Base-by-base conservation (phyloP, 768 basidiomycete genomes). In the Scleroderma citrinum region DNA sequence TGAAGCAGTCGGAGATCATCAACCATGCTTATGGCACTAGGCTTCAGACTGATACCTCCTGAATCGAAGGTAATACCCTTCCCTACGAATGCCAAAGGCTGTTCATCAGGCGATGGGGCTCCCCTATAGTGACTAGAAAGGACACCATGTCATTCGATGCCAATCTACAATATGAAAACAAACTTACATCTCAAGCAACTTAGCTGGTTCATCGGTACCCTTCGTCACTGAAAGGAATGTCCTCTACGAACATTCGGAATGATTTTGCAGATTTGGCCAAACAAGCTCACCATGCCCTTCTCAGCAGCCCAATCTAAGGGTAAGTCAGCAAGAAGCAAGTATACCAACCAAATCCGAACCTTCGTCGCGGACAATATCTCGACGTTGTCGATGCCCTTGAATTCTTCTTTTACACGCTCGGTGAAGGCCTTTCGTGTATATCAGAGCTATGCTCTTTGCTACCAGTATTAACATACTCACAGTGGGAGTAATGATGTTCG, bases 11-110 rank as follows among this genome's bases (percentile, higher is more conserved):
- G 3, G n/a, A 16, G 3, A 29, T 19, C 2, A 20, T 38, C 5
- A 17, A 44, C 17, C 37, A 8, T 6, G 73, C 79, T 58, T 52
- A 83, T 87, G 30, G 75, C 74, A 30, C 75, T 61, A n/a, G 87
- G 81, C 68, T 93, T 93, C 65, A 94, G 69, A 51, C 84, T 86
- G 65, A 92, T 92, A 56, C 89, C 89, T 73, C 90, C 90, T 3
- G 82, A 81, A 65, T 94, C 90, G 54, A 93, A 94, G 16, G 90
- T 92, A 61, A 93, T 83, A 52, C 91, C 91, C 63, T 93, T 92
- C 30, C 91, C 91, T 31, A 93, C 87, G 51, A 90, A 74, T 3
- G 81, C 84, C 13, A 89, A 71, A 3, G 88, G 89, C 46, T 72
- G 72, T 0, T 71, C 81, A 44, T 75, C 67, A 53, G 74, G 70